Base-by-base conservation (phyloP, 352 stramenopile species). In the Phytophthora agathidicida region DNA sequence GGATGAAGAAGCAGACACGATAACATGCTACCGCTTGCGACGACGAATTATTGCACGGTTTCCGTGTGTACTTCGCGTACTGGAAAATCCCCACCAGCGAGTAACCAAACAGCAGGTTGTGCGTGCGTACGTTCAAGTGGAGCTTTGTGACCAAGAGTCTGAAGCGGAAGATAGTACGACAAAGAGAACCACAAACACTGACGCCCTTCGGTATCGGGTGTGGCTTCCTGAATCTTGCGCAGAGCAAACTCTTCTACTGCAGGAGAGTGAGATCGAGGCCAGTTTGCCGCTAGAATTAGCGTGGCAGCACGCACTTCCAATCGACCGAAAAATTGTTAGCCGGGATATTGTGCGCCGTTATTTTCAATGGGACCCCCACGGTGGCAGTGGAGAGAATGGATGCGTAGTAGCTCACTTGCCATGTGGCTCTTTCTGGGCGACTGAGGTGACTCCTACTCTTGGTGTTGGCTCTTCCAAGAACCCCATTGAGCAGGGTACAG, bases 121-220 rank as follows among this genome's bases (percentile, higher is more conserved):
- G 7, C 77, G 79, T 0, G 49, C 38, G 20, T 89, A 89, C 42
- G 50, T 89, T 6, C 81, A 93, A 57, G 77, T 81, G 7, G 83
- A 93, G 32, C 64, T 78, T 0, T 60, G 64, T 8, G 51, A 61
- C 7, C 20, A 45, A 6, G 39, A 65, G 38, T 13, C 45, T 8
- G 23, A 39, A 10, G 28, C 27, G 13, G 33, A 42, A 30, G 33
- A 57, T 19, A 33, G 0, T 11, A 23, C 13, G 28, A 20, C 5
- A 19, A 9, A 59, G 17, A 30, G 17, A 33, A 37, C 9, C 5
- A 7, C n/a, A 35, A 16, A 23, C 10, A n/a, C 26, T 7, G 23
- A 65, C 17, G 23, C 30, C 24, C 52, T 84, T 14, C 44, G 53
- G 4, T 84, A 79, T 46, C 80, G 76, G 10, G 22, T 91, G 6